Conservation (phyloP, 139 green algal species). For the Coccomyxa sp. region DNA sequence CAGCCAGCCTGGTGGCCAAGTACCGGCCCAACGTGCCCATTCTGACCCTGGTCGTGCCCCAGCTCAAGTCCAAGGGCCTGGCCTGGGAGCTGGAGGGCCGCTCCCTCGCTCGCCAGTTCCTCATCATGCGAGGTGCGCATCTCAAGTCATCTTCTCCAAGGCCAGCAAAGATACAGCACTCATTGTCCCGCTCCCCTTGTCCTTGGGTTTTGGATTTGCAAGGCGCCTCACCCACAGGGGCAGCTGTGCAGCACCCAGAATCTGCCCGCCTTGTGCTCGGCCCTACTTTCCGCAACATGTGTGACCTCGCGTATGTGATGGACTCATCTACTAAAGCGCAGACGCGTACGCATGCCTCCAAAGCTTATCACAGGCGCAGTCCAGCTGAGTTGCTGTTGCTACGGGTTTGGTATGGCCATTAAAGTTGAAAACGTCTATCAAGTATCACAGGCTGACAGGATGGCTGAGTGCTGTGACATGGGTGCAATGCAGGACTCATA, state of each 20-base stretch:
- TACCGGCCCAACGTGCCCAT: conserved; percentile 67
- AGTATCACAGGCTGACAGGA: background rate
- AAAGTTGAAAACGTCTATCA: background rate
- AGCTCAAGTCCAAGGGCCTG: conserved; percentile 21
- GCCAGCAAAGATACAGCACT: background rate
- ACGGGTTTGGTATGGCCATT: background rate
- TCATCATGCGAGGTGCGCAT: conserved; percentile 35
- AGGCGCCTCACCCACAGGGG: background rate
- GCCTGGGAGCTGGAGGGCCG: conserved; percentile 37
- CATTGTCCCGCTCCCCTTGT: background rate
- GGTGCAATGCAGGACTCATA: conserved; percentile 23
- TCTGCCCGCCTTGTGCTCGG: background rate
- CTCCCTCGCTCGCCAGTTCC: conserved; percentile 41
- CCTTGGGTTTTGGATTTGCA: too few species aligned
- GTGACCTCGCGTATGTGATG: background rate
- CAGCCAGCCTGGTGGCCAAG: conserved; percentile 78
- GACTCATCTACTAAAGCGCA: background rate
- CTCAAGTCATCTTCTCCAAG: background rate
- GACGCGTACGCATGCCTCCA: background rate
- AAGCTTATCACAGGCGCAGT: background rate
- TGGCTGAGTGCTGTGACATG: background rate
- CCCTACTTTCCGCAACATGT: background rate
- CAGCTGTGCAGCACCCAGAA: background rate
- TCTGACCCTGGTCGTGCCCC: conserved; percentile 50
- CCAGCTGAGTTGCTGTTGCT: too few species aligned